Base-by-base conservation (phyloP, 352 stramenopile species). In the Elongisporangium undulatum region DNA sequence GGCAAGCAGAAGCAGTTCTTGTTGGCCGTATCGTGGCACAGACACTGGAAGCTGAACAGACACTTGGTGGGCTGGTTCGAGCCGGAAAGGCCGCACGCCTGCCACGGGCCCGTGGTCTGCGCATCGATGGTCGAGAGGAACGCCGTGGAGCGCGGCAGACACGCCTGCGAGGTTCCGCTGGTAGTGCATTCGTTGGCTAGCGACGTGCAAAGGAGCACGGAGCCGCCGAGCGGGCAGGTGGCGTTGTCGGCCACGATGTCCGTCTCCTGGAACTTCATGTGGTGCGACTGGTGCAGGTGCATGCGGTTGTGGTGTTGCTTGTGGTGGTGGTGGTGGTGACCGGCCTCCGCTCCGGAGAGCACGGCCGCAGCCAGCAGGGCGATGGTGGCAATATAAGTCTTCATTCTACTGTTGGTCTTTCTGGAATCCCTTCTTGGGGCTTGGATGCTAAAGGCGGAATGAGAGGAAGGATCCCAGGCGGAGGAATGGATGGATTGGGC, bases 181-280 rank as follows among this genome's bases (percentile, higher is more conserved):
- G 79, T 72, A 58, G 79, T 64, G 55, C 76, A 85, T 58, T 65
- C 62, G 55, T 82, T 73, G 19, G 64, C 71, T n/a, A 62, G 58
- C 39, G 66, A 72, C 52, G 69, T 54, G 51, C 76, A 85, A 38
- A 83, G 38, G 8, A 82, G 63, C 52, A 82, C 66, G 17, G 65
- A 62, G 15, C 73, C 76, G 49, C 72, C 74, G 26, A 77, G 79
- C 38, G 76, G 76, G 60, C 76, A 86, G 13, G 56, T 61, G 2
- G 61, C 71, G 56, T 77, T 75, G 55, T 74, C 58, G 0, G 51
- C 63, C 58, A 86, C 77, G 34, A 86, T 61, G 16, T 69, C 66
- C 54, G 75, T 66, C 20, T 81, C 71, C 13, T 66, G 71, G 66
- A 83, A 86, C 69, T 83, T 83, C 58, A 69, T 68, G 67, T 76